These are phyloP conservation scores for Cajanus cajan DNA, from an alignment of 306 rosid species.

Conservation along the genomic window DNA sequence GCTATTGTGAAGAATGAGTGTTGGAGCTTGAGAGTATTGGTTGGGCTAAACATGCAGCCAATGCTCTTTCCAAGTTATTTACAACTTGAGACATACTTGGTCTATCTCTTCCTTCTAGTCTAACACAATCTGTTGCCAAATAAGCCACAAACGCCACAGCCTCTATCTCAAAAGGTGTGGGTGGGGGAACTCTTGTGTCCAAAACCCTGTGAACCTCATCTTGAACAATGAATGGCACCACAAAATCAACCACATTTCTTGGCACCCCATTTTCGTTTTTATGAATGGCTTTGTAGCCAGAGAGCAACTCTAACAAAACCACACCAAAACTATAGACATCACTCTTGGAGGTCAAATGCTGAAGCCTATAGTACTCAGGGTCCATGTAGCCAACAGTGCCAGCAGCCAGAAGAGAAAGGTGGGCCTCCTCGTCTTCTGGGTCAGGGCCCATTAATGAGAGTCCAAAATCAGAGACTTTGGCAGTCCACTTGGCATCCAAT, in stretches of 20 bases:
- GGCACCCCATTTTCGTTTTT: slow-evolving; percentile 66
- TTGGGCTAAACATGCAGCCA: slow-evolving; percentile 53
- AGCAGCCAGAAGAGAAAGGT: slow-evolving; percentile 58
- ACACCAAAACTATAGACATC: slow-evolving; percentile 94
- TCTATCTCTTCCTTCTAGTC: slow-evolving; percentile 56
- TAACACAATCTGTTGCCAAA: slow-evolving; percentile 79
- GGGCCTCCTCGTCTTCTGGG: slow-evolving; percentile 52
- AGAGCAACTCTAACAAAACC: slow-evolving; percentile 60
- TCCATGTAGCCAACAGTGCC: slow-evolving; percentile 91
- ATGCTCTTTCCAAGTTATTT: slow-evolving; percentile 59
- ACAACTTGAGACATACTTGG: slow-evolving; percentile 69
- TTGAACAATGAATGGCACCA: slow-evolving; percentile 57
- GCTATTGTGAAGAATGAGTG: slow-evolving; percentile 1
- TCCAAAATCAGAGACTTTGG: slow-evolving; percentile 78
- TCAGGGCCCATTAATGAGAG: slow-evolving; percentile 68
- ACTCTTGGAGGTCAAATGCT: slow-evolving; percentile 65
- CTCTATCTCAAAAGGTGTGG: slow-evolving; percentile 79
- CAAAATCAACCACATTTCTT: slow-evolving; percentile 78
- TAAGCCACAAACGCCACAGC: slow-evolving; percentile 78
- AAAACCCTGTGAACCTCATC: slow-evolving; percentile 81
- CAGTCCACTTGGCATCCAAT: slow-evolving; percentile 49
- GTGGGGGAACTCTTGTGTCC: slow-evolving; percentile 66
- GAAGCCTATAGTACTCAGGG: slow-evolving; percentile 85
- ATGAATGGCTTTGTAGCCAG: slow-evolving; percentile 71
- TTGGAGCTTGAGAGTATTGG: slow-evolving; percentile 44